These are phyloP conservation scores for Zasmidium citrigriseum DNA, from an alignment of 2,329 filamentous ascomycete genomes.

Conservation along the genomic window DNA sequence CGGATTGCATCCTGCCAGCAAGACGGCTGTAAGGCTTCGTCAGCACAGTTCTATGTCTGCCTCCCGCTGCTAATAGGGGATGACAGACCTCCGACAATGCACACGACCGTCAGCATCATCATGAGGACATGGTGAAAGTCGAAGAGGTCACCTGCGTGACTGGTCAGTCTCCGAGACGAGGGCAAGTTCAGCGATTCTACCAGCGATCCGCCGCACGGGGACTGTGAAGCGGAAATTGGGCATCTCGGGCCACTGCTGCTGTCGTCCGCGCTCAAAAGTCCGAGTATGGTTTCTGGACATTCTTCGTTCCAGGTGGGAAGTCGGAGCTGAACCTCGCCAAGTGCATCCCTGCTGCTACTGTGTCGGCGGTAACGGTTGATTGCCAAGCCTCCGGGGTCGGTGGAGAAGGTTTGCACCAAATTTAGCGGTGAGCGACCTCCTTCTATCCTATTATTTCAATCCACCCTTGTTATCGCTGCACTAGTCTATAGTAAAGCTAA, in stretches of 20 bases:
- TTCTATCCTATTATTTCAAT: not conserved
- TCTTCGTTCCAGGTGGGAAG: too few species aligned
- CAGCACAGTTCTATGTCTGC: not conserved
- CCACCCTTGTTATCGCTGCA: not conserved
- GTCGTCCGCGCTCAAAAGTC: too few species aligned
- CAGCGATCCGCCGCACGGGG: too few species aligned
- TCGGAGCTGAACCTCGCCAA: too few species aligned
- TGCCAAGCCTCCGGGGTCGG: not conserved
- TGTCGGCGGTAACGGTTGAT: not conserved
- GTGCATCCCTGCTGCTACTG: too few species aligned
- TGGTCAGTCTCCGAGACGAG: too few species aligned
- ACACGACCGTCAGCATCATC: constrained; percentile 1
- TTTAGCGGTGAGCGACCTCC: not conserved
- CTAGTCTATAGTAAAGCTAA: not conserved
- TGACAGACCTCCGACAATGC: not conserved
- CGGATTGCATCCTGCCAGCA: constrained; percentile 7
- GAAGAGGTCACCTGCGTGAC: too few species aligned
- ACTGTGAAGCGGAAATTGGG: too few species aligned
- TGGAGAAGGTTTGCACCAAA: not conserved
- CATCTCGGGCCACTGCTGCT: too few species aligned
- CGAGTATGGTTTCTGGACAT: too few species aligned
- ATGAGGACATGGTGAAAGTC: constrained; percentile 9
- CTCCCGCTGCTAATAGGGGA: not conserved
- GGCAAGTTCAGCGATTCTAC: too few species aligned
- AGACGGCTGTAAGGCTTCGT: not conserved